Percentiles rank a stretch among this genome's conserved stretches.
Evolutionary conservation across 352 stramenopile species (phyloP).

Genomic region (Pythium myriotylum): DNA sequence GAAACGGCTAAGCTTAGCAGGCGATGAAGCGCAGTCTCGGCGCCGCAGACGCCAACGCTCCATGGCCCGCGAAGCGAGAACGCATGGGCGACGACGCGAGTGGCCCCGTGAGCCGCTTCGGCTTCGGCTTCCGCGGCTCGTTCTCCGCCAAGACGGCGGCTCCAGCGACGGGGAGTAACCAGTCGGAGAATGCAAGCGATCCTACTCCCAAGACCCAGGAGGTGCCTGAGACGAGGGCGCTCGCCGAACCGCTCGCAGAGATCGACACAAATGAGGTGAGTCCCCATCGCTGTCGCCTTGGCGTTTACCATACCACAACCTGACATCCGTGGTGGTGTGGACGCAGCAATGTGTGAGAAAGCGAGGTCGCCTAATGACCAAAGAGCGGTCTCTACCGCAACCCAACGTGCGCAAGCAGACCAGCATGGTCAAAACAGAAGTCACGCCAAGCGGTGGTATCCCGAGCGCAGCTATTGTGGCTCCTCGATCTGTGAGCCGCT

Average conservation of each 20-base stretch:
- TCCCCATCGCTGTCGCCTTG: neutral
- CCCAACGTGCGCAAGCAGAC: conserved; percentile 25
- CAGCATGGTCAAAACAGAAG: conserved; percentile 12
- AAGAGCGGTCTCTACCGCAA: conserved; percentile 24
- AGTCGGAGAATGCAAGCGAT: conserved; percentile 26
- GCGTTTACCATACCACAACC: neutral
- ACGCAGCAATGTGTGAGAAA: conserved; percentile 1
- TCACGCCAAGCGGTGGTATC: neutral
- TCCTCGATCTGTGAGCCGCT: conserved; percentile 17
- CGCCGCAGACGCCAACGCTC: conserved; percentile 9
- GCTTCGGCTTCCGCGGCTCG: conserved; percentile 38
- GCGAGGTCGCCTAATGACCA: conserved; percentile 19
- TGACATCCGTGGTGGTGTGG: neutral
- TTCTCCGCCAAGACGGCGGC: conserved; percentile 16
- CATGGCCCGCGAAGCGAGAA: conserved; percentile 18
- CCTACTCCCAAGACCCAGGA: conserved; percentile 1
- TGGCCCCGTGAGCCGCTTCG: conserved; percentile 29
- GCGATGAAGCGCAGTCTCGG: conserved; percentile 23
- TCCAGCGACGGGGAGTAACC: conserved; percentile 28
- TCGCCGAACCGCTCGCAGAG: neutral
- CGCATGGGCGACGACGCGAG: conserved; percentile 20
- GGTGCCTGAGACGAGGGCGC: conserved; percentile 5
- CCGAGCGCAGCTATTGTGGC: conserved; percentile 1
- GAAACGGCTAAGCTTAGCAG: conserved; percentile 10
- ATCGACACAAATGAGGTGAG: conserved; percentile 23